Conservation (phyloP, 1,139 yeast species). For the Taphrina betulina region DNA sequence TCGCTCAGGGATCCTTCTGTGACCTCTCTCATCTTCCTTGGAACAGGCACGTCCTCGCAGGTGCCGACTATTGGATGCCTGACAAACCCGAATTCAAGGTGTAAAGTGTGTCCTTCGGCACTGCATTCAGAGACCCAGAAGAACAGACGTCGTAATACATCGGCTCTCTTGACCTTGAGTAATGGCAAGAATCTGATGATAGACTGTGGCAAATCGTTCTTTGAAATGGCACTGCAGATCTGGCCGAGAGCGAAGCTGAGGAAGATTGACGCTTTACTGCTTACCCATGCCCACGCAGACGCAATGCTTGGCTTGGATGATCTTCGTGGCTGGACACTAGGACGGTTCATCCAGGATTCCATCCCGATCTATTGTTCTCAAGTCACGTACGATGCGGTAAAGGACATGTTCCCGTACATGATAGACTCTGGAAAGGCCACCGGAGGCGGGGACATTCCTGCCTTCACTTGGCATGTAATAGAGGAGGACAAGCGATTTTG, state of each 20-base stretch:
- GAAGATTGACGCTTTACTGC: slow-evolving; percentile 33
- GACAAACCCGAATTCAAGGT: slow-evolving; percentile 31
- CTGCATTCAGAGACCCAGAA: slow-evolving; percentile 31
- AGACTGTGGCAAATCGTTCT: slow-evolving; percentile 36
- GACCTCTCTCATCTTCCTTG: slow-evolving; percentile 30
- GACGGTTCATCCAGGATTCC: slow-evolving; percentile 29
- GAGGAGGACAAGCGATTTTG: slow-evolving; percentile 30
- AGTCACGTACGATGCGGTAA: slow-evolving; percentile 30
- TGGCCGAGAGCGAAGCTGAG: slow-evolving; percentile 34
- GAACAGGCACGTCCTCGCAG: slow-evolving; percentile 34
- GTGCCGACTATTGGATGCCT: slow-evolving; percentile 35
- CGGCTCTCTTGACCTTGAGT: slow-evolving; percentile 26
- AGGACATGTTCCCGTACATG: slow-evolving; percentile 34
- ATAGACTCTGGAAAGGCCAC: slow-evolving; percentile 33
- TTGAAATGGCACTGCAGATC: slow-evolving; percentile 32
- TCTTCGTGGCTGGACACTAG: slow-evolving; percentile 35
- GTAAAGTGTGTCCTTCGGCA: slow-evolving; percentile 34
- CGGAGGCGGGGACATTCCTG: slow-evolving; percentile 36
- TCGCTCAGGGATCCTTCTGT: background rate
- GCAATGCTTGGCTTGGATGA: slow-evolving; percentile 36
- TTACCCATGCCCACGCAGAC: slow-evolving; percentile 34
- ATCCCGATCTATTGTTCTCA: slow-evolving; percentile 30
- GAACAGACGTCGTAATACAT: slow-evolving; percentile 34
- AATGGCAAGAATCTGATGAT: slow-evolving; percentile 31
- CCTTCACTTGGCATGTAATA: slow-evolving; percentile 34